Evolutionary conservation across 495 filamentous ascomycete species (phyloP).

Genomic region (Neurospora tetraspora): DNA sequence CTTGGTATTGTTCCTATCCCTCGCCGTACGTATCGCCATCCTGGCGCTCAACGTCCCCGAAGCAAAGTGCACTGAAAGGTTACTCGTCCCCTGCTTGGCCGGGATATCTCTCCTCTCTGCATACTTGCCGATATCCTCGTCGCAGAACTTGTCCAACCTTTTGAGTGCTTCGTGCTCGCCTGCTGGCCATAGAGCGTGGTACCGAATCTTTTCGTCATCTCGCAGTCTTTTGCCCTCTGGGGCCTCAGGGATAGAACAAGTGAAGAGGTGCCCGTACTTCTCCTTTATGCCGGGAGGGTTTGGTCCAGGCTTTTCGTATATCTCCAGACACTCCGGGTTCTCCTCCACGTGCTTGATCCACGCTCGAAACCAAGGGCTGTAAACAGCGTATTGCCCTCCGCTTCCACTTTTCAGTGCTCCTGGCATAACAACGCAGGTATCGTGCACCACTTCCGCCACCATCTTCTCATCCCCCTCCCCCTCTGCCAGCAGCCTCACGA

Average conservation of each 20-base stretch:
- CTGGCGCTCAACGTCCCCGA: slow-evolving; percentile 68
- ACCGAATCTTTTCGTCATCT: slow-evolving; percentile 41
- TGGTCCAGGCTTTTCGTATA: slow-evolving; percentile 45
- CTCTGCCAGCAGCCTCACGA: slow-evolving; percentile 50
- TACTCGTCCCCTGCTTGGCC: slow-evolving; percentile 49
- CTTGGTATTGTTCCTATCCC: slow-evolving; percentile 55
- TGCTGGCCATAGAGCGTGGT: slow-evolving; percentile 58
- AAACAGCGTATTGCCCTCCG: slow-evolving; percentile 76
- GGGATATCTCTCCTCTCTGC: slow-evolving; percentile 52
- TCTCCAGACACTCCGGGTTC: slow-evolving; percentile 53
- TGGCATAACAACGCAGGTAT: slow-evolving; percentile 74
- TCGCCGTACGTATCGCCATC: slow-evolving; percentile 58
- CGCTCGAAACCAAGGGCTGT: slow-evolving; percentile 67
- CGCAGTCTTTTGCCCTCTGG: slow-evolving; percentile 57
- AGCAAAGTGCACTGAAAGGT: slow-evolving; percentile 71
- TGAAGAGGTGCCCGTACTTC: slow-evolving; percentile 51
- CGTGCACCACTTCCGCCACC: slow-evolving; percentile 55
- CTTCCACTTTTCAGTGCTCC: slow-evolving; percentile 50
- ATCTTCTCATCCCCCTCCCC: slow-evolving; percentile 34
- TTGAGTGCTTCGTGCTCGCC: slow-evolving; percentile 67
- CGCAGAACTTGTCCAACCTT: slow-evolving; percentile 60
- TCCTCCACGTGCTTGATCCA: slow-evolving; percentile 66
- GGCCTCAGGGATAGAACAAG: slow-evolving; percentile 47
- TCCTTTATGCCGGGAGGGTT: slow-evolving; percentile 34
- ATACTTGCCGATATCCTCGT: slow-evolving; percentile 54